A percentile compares a stretch with the other conserved stretches of the same genome.
These are phyloP conservation scores for Penicillium paxilli DNA, from an alignment of 495 filamentous ascomycete species.

Conservation along the genomic window DNA sequence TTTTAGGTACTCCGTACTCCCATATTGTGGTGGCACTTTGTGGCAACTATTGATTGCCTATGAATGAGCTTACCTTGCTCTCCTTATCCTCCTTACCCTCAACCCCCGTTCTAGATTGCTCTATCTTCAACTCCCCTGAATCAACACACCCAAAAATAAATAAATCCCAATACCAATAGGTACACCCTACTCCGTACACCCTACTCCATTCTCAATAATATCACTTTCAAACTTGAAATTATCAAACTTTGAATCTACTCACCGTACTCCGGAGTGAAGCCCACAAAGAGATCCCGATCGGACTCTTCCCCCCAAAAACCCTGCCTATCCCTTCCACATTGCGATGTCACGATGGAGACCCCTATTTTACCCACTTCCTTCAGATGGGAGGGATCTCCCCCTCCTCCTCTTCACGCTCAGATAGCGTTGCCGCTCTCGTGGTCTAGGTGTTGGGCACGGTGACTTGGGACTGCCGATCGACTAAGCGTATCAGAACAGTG, in stretches of 20 bases:
- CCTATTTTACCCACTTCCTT: constrained; percentile 7
- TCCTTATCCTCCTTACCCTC: too few species aligned
- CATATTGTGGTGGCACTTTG: too few species aligned
- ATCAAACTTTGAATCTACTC: too few species aligned
- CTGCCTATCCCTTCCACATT: constrained; percentile 19
- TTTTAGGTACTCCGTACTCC: too few species aligned
- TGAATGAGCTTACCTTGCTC: background rate
- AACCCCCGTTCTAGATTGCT: background rate
- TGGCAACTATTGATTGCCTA: too few species aligned
- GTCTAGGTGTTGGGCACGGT: constrained; percentile 11
- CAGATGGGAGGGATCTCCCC: constrained; percentile 12
- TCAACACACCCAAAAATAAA: background rate
- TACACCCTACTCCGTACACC: too few species aligned
- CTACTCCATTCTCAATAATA: too few species aligned
- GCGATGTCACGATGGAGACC: constrained; percentile 5
- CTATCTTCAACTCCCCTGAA: background rate
- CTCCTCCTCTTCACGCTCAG: constrained; percentile 6
- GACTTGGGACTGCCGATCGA: constrained; percentile 6
- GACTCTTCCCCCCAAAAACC: constrained; percentile 4
- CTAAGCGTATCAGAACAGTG: constrained; percentile 4
- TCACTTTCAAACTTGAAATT: too few species aligned
- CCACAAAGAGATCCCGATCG: too few species aligned
- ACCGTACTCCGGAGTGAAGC: too few species aligned
- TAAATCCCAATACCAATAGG: too few species aligned
- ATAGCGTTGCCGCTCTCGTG: constrained; percentile 6